These are phyloP conservation scores for Carpinus viminea DNA, from an alignment of 306 rosid genomes.

Conservation along the genomic window DNA sequence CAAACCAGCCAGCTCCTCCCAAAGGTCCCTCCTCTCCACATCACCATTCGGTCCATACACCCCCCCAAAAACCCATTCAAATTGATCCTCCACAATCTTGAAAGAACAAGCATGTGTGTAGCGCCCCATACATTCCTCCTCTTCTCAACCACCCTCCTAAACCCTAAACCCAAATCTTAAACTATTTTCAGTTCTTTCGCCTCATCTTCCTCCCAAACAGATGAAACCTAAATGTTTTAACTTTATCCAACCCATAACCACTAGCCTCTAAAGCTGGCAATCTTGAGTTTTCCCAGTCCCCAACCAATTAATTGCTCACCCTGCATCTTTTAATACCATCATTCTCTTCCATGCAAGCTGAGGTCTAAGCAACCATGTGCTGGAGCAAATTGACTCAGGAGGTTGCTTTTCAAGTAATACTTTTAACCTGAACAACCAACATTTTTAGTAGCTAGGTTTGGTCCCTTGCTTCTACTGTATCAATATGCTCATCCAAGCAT, in stretches of 20 bases:
- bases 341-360: not conserved
- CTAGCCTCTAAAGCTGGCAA: not conserved
- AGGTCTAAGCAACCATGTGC: not conserved
- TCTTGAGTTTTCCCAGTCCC: not conserved
- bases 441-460: not conserved
- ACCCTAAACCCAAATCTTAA: too few relatives aligned
- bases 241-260: not conserved
- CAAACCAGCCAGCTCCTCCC: too few relatives aligned
- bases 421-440: not conserved
- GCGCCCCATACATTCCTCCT: too few relatives aligned
- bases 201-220: not conserved
- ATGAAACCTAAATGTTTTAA: not conserved
- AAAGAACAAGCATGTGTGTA: too few relatives aligned
- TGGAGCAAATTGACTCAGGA: not conserved
- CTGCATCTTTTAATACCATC: not conserved
- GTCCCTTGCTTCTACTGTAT: not conserved
- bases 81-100: too few relatives aligned
- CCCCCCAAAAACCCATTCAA: too few relatives aligned
- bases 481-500: not conserved
- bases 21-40: too few relatives aligned
- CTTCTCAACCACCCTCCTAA: too few relatives aligned
- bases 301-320: not conserved
- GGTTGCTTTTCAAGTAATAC: not conserved
- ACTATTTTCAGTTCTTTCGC: not conserved
- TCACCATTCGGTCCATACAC: too few relatives aligned